Base-by-base conservation (phyloP, 768 basidiomycete genomes). In the Hypsizygus marmoreus region DNA sequence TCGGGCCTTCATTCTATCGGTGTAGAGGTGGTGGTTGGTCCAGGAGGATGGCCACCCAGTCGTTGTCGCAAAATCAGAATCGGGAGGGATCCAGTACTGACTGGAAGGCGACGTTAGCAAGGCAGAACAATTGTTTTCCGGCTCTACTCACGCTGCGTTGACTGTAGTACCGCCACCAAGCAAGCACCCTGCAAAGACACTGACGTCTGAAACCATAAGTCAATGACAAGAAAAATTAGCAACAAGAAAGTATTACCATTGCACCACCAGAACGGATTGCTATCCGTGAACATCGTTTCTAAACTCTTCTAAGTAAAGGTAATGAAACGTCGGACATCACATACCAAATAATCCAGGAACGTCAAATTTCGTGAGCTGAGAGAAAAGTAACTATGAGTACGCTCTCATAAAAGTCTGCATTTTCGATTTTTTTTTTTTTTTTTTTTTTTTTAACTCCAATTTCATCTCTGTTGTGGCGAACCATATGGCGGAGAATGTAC, bases 261-360 rank as follows among this genome's bases (percentile, higher is more conserved):
- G 65, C 82, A 85, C 80, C 80, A 85, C 75, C 77, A 85, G 64
- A 71, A 84, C 2, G 71, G 66, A 52, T 80, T 73, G 31, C 66
- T 57, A 44, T 81, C 80, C 12, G 73, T 69, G 65, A 85, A 85
- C 78, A 83, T 77, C 31, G 79, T 76, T 64, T 85, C 80, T 73
- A 22, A 40, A 7, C 14, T 23, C 9, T 22, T 22, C 17, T 40
- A 4, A 17, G 20, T 22, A 17, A 37, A 6, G 16, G 28, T 23
- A 12, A 26, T 26, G 22, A 16, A 4, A 1, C 24, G 11, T n/a
- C n/a, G n/a, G n/a, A n/a, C n/a, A n/a, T n/a, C n/a, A 39, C 58
- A 40, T 40, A 62, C 70, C 69, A 56, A 83, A 85, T 32, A 82
- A 56, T 53, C 83, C 82, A 16, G 82, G 82, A 44, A 82, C 66